Base-by-base conservation (phyloP, 202 grass and related monocot genomes). In the Dendrocalamus latiflorus region DNA sequence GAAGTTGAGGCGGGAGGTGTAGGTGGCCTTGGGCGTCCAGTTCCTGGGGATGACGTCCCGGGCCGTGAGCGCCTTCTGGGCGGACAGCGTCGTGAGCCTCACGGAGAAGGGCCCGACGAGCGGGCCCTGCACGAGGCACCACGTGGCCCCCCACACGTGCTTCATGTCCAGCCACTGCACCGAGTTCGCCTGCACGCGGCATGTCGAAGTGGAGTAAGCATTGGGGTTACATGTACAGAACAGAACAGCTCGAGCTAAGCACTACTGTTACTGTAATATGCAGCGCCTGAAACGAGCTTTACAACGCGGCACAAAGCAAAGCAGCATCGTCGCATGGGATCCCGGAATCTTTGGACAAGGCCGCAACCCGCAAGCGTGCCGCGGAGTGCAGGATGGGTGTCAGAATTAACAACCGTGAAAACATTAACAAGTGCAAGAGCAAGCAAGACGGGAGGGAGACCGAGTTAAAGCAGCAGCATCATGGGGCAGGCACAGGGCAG, bases 1-100 rank as follows among this genome's bases (percentile, higher is more conserved):
- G 81, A 99, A 95, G 89, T 99, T 99, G 73, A 99, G 96, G 63
- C 93, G 87, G 75, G 96, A 99, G 51, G 91, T 90, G 93, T 99
- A 99, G 79, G 96, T 99, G 74, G 87, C 93, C 87, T 85, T 95
- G 84, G 96, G 91, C 75, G 80, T 81, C 96, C 96, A 99, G 79
- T 99, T 99, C 81, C 9, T 88, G n/a, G 96, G 93, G 72, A 99
- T 95, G 83, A 92, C 96, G 9, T 99, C 93, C 17, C 89, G 77
- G 45, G 93, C 93, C 22, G 93, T 89, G 42, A 99, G 96, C 65
- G 87, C 84, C 84, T 81, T 89, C 75, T 54, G 58, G 10, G 89
- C 79, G 77, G 93, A 89, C 86, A 99, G 77, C 70, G 93, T 99
- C 74, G 93, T 84, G 36, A 99, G 75, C 85, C 87, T 91, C 72